phyloP scores from a whole-genome alignment of 345 rosid genomes.

The Mangifera indica region DNA sequence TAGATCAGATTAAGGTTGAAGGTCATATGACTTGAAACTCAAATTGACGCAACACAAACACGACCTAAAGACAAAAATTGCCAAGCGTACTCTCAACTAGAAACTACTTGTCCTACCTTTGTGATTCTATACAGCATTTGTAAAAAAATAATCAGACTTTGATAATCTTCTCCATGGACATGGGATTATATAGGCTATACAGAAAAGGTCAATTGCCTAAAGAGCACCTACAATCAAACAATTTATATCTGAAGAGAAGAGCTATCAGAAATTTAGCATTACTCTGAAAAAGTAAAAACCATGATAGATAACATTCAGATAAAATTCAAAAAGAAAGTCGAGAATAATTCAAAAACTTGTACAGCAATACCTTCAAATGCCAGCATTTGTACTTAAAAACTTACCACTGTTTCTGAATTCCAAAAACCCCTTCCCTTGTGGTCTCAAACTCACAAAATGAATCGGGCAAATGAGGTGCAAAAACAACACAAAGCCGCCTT shows the following conservation, averaged over 20 bases:
- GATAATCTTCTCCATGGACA: not conserved
- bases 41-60: no score
- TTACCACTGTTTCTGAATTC: constrained; percentile 27
- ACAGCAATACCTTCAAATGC: constrained; percentile 10
- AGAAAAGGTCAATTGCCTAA: not conserved
- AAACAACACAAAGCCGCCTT: constrained; percentile 61
- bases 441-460: constrained; percentile 66
- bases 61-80: no score
- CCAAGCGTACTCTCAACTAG: no score
- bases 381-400: not conserved
- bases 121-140: not conserved
- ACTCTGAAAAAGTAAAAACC: not conserved
- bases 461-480: constrained; percentile 68
- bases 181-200: not conserved
- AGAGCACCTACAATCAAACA: not conserved
- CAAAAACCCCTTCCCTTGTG: constrained; percentile 54
- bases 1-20: no score
- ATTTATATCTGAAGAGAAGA: constrained; percentile 4
- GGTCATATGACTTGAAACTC: no score
- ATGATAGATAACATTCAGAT: not conserved
- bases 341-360: not conserved
- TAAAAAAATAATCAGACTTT: not conserved
- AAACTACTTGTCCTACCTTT: not conserved
- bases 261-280: not conserved
- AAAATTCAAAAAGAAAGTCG: not conserved